Conservation (phyloP, 2,329 filamentous ascomycete species). For the Cryoendolithus antarcticus region DNA sequence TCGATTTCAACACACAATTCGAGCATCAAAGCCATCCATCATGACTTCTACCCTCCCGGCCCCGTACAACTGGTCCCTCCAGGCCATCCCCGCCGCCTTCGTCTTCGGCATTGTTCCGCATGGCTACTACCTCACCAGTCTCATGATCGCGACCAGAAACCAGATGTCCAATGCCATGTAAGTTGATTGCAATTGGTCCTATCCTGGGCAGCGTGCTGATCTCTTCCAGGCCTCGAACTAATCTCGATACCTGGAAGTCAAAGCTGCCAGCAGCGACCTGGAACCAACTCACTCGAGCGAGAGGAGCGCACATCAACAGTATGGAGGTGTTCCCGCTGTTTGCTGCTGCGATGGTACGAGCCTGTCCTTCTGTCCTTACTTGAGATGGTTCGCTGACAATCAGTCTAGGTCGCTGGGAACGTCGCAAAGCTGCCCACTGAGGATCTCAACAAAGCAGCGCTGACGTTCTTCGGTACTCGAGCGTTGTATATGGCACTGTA, state of each 20-base stretch:
- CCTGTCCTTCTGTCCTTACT: too few species aligned
- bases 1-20: too few species aligned
- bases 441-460: conserved; percentile 12
- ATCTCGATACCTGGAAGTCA: conserved; percentile 15
- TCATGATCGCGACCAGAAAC: conserved; percentile 15
- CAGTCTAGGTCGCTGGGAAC: conserved; percentile 12
- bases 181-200: background rate
- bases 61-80: conserved; percentile 14
- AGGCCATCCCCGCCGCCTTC: conserved; percentile 14
- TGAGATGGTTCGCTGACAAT: too few species aligned
- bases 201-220: too few species aligned
- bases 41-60: background rate
- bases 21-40: too few species aligned
- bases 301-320: conserved; percentile 33
- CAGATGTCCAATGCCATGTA: conserved; percentile 9
- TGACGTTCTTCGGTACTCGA: conserved; percentile 13
- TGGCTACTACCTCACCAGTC: conserved; percentile 11
- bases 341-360: conserved; percentile 22
- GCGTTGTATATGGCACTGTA: conserved; percentile 14
- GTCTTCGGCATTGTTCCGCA: conserved; percentile 13
- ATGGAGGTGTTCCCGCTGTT: conserved; percentile 33
- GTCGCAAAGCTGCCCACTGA: conserved; percentile 9
- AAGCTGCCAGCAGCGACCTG: conserved; percentile 12
- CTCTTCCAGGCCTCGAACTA: conserved; percentile 12
- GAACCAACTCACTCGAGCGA: conserved; percentile 13